Percentiles rank a stretch among this genome's conserved stretches.
These are phyloP conservation scores for Microsporum ferrugineum DNA, from an alignment of 2,329 filamentous ascomycete genomes.

Conservation along the genomic window DNA sequence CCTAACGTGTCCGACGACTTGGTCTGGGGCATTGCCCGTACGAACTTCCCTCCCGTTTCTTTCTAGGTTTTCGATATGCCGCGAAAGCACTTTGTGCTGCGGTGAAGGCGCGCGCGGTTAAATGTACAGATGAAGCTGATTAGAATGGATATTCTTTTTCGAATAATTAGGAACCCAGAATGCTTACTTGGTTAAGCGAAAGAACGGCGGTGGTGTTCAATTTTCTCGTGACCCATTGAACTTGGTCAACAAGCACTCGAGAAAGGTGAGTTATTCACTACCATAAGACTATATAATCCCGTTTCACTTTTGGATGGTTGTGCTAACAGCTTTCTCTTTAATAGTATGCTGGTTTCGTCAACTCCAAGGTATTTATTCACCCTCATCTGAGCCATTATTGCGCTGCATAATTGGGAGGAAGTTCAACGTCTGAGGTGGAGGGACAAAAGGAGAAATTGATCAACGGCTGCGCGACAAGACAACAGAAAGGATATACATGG, in stretches of 20 bases:
- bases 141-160: not conserved
- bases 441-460: not conserved
- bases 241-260: slow-evolving; percentile 78
- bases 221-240: slow-evolving; percentile 94
- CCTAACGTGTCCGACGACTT: slow-evolving; percentile 79
- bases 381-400: not conserved
- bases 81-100: not conserved
- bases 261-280: slow-evolving; percentile 55
- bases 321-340: slow-evolving; percentile 17
- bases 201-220: slow-evolving; percentile 63
- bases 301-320: not conserved
- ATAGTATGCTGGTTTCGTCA: slow-evolving; percentile 83
- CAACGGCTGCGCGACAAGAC: not conserved
- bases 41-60: slow-evolving; percentile 35
- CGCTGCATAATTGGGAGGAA: not conserved
- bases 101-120: not conserved
- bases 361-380: slow-evolving; percentile 61
- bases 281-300: slow-evolving; percentile 8
- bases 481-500: not conserved
- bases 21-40: slow-evolving; percentile 91
- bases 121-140: not conserved
- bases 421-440: not conserved
- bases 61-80: not conserved
- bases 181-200: slow-evolving; percentile 85
- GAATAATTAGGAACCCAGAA: slow-evolving; percentile 62